These are phyloP conservation scores for Graphilbum fragrans DNA, from an alignment of 2,329 filamentous ascomycete genomes.

Conservation along the genomic window DNA sequence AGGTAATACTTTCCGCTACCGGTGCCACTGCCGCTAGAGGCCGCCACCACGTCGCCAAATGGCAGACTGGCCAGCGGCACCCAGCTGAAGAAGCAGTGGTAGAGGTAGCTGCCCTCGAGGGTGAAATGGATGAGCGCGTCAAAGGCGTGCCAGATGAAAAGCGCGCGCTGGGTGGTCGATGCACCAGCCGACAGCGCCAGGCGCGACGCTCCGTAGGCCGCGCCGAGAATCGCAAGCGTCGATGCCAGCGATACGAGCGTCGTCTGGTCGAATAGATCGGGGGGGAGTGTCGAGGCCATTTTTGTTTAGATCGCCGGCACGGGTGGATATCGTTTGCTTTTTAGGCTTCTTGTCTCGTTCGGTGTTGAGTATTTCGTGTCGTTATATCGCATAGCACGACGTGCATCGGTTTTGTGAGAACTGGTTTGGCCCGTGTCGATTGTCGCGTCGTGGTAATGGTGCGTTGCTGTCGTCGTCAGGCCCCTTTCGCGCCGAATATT, in stretches of 20 bases:
- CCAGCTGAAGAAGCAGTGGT: constrained; percentile 76
- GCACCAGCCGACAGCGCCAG: constrained; percentile 33
- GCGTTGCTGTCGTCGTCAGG: no score
- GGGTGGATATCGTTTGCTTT: background rate
- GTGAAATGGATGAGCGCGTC: constrained; percentile 85
- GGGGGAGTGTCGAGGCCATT: constrained; percentile 24
- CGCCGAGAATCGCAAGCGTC: constrained; percentile 37
- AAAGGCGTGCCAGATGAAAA: constrained; percentile 93
- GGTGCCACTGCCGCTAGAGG: background rate
- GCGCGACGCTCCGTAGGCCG: constrained; percentile 37
- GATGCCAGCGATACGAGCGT: constrained; percentile 46
- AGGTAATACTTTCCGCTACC: constrained; percentile 27
- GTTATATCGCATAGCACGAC: no score
- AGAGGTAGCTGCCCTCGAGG: constrained; percentile 84
- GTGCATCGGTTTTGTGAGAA: no score
- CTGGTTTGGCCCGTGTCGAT: no score
- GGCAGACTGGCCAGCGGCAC: constrained; percentile 22
- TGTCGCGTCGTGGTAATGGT: no score
- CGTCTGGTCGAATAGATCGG: constrained; percentile 46
- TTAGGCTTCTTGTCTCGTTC: background rate
- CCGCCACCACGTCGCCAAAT: constrained; percentile 15
- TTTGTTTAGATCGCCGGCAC: background rate
- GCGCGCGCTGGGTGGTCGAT: constrained; percentile 54
- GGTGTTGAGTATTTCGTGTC: no score
- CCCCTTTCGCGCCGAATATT: no score